Evolutionary conservation across 495 filamentous ascomycete genomes (phyloP), one percentile per base, ranked within the genome.

Genomic region (Lophiostoma macrostomum): DNA sequence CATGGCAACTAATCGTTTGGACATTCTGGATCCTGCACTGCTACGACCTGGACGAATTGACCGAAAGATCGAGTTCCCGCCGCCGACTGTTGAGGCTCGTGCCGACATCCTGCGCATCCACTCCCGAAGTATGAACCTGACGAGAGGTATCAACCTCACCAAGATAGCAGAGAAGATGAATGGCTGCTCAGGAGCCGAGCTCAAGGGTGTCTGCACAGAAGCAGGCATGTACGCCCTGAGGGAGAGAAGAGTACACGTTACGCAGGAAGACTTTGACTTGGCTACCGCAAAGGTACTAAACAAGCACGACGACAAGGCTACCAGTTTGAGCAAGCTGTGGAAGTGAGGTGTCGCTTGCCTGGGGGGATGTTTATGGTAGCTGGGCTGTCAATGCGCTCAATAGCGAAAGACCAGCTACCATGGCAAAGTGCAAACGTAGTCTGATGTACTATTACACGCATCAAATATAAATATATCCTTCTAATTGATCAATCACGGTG

Each of bases 141-240:
- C 93, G 16, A 80, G 93, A 46, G 93, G 93, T 27, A 99, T 99
- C 76, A 95, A 99, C 71, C 76, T 99, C 50, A 91, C 80, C 55
- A 99, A 99, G 80, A 95, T 97, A 62, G 93, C 93, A 18, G 93
- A 97, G 78, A 96, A 96, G 77, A 99, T 99, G 93, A 96, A 95
- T 65, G 93, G 93, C 50, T 97, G 94, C 71, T 95, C 89, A 12
- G 93, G 93, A 22, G 93, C 93, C 32, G 93, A 99, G 73, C 72
- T 99, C 51, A 96, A 96, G 79, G 91, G 91, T 65, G 91, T 96
- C 32, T 96, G 91, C 69, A 96, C 91, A 10, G 91, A 96, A 69
- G 89, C 91, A 2, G 91, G 91, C 58, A 99, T 99, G 93, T 99
- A 89, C 66, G 93, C 93, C 11, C 77, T 99, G 46, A 83, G 93